phyloP scores from a whole-genome alignment of 2,329 filamentous ascomycete genomes.

The Alternaria viburni region DNA sequence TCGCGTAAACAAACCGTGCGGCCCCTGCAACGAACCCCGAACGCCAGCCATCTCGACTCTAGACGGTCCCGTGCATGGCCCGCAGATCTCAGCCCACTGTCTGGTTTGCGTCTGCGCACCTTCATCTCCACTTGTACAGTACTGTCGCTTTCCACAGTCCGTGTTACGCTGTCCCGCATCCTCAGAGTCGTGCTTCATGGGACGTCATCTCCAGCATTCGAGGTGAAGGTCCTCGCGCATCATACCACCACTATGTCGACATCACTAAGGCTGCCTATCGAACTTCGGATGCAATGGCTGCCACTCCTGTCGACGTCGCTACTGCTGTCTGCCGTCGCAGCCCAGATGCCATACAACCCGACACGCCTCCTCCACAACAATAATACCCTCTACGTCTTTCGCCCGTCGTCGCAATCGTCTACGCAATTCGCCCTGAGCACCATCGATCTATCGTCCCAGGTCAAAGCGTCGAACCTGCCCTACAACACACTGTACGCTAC shows the following conservation, averaged over 20 bases:
- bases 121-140: slow-evolving; percentile 7
- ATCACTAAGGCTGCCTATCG: slow-evolving; percentile 1
- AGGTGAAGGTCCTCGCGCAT: slow-evolving; percentile 29
- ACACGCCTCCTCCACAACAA: slow-evolving; percentile 70
- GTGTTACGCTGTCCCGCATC: neutral
- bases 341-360: slow-evolving; percentile 75
- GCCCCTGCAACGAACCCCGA: neutral
- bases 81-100: slow-evolving; percentile 35
- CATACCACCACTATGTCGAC: slow-evolving; percentile 7
- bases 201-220: slow-evolving; percentile 15
- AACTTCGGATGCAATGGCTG: neutral
- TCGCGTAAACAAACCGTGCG: neutral
- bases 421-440: slow-evolving; percentile 63
- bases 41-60: slow-evolving; percentile 29
- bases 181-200: slow-evolving; percentile 24
- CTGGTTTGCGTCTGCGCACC: slow-evolving; percentile 11
- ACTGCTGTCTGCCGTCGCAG: slow-evolving; percentile 12
- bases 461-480: slow-evolving; percentile 57
- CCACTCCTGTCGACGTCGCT: neutral
- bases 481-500: slow-evolving; percentile 59
- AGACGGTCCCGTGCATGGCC: slow-evolving; percentile 40
- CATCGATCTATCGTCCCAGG: slow-evolving; percentile 67
- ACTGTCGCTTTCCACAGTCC: slow-evolving; percentile 4
- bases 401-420: slow-evolving; percentile 57
- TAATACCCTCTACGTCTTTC: slow-evolving; percentile 73